Conservation (phyloP, 768 basidiomycete species). For the Suillus bovinus region DNA sequence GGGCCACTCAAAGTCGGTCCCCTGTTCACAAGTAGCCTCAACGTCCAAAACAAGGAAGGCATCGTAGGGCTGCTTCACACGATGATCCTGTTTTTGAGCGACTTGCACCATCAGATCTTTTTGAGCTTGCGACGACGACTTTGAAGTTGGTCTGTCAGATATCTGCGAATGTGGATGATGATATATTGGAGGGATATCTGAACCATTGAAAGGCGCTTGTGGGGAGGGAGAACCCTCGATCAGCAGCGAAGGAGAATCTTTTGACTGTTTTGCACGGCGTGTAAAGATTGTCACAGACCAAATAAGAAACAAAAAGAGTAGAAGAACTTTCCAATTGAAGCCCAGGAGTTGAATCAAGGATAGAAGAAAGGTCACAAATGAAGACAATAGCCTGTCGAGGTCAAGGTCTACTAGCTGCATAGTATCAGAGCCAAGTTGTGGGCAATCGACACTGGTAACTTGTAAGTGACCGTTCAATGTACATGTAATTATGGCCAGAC, state of each 20-base stretch:
- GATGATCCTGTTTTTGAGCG: constrained; percentile 15
- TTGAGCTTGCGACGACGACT: constrained; percentile 7
- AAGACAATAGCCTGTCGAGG: not conserved
- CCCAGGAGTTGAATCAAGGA: not conserved
- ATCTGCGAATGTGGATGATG: constrained; percentile 14
- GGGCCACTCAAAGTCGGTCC: constrained; percentile 74
- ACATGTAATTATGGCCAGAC: not conserved
- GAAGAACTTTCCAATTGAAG: not conserved
- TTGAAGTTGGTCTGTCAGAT: constrained; percentile 9
- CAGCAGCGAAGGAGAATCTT: constrained; percentile 1
- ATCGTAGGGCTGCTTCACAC: constrained; percentile 56
- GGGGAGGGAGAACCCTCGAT: not conserved
- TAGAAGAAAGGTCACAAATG: not conserved
- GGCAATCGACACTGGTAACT: not conserved
- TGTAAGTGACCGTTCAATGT: not conserved
- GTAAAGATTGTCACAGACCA: constrained; percentile 4
- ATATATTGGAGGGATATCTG: constrained; percentile 22
- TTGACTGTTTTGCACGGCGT: not conserved
- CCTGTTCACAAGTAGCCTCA: constrained; percentile 78
- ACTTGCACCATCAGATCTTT: constrained; percentile 6
- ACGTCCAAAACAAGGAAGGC: constrained; percentile 88
- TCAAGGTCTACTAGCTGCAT: not conserved
- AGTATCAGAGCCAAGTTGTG: not conserved
- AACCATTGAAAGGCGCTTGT: not conserved
- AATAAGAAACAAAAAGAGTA: constrained; percentile 12